Evolutionary conservation across 306 rosid genomes (phyloP), one percentile per base, ranked within the genome.

Genomic region (Inga laurina): DNA sequence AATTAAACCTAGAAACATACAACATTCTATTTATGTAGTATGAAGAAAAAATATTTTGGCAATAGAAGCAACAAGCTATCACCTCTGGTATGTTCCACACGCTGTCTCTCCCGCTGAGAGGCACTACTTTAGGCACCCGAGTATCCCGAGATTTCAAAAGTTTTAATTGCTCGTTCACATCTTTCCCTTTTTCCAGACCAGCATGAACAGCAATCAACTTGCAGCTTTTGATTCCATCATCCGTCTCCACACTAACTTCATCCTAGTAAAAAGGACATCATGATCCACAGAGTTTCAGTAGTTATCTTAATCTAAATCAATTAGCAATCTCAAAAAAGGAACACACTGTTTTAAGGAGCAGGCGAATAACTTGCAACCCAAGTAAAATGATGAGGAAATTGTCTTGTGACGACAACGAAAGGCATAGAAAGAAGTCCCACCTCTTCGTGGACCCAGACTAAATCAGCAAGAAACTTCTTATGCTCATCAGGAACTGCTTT

Each of bases 371-470:
- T 35, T 15, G 27, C 69, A 81, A 46, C 75, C 48, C 11, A 16
- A 56, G 67, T 48, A 72, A 72, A 37, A 43, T 70, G 82, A 62
- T 61, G 1, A 79, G 44, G 45, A 49, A 79, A 18, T 57, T 59
- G 76, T 51, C 41, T 51, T 19, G 16, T 8, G 10, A 34, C 1
- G 35, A 75, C 48, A 71, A 19, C 72, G 21, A 46, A 82, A 74
- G 66, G 71, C 46, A 81, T 74, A 21, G 62, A n/a, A 65, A 79
- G 75, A 81, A 81, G 67, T 52, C 86, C 57, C 57, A 90, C 99
- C 99, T 96, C 97, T 87, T 92, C 99, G 57, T 96, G 98, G 75
- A 96, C 97, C 98, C 97, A 96, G 70, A 88, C 92, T 92, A 93
- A 68, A 85, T 93, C 85, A 52, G 93, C 89, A 71, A 96, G 98